phyloP scores from a whole-genome alignment of 2,329 filamentous ascomycete genomes.

The Fusarium sambucinum region DNA sequence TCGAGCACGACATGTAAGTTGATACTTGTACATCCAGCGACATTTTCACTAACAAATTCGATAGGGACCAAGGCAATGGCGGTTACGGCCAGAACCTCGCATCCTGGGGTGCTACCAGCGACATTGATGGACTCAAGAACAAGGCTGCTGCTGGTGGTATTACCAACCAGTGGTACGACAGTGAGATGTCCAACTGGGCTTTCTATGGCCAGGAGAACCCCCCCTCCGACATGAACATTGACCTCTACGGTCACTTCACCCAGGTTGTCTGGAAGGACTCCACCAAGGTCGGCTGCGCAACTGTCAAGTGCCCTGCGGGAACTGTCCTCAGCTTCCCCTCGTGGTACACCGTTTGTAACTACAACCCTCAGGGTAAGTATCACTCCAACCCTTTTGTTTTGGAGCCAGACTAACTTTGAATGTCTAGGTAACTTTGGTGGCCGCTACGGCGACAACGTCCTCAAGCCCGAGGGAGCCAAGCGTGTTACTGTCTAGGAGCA shows the following conservation, averaged over 20 bases:
- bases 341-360: conserved; percentile 93
- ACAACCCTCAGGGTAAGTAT: conserved; percentile 75
- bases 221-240: conserved; percentile 72
- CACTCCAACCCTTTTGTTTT: neutral
- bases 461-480: conserved; percentile 52
- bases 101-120: conserved; percentile 62
- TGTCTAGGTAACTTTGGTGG: conserved; percentile 65
- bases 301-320: conserved; percentile 73
- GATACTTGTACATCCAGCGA: neutral
- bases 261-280: conserved; percentile 59
- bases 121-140: conserved; percentile 57
- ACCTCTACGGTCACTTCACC: conserved; percentile 70
- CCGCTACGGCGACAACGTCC: conserved; percentile 63
- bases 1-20: conserved; percentile 80
- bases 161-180: conserved; percentile 90
- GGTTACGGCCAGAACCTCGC: conserved; percentile 95
- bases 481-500: conserved; percentile 45
- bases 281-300: conserved; percentile 66
- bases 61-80: conserved; percentile 67
- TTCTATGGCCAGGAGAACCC: conserved; percentile 69
- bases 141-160: conserved; percentile 74
- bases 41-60: conserved; percentile 50
- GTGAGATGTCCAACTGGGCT: conserved; percentile 71
- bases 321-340: conserved; percentile 64
- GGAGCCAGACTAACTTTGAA: neutral